Base-by-base conservation (phyloP, 805 yeast genomes). In the Teunomyces gatunensis region DNA sequence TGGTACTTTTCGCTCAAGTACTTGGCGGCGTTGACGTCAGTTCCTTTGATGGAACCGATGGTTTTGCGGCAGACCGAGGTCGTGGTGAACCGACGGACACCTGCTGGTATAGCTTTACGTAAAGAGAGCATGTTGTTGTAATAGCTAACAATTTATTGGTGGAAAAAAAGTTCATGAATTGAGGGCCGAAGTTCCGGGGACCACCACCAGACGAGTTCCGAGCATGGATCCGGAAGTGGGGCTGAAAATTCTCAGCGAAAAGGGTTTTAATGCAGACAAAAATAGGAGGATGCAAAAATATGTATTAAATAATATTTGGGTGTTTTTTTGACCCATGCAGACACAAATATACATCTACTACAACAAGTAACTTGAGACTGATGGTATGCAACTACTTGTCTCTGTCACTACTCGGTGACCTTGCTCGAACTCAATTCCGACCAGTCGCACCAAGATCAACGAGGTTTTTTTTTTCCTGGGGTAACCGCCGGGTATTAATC, bases 1-100 rank as follows among this genome's bases (percentile, higher is more conserved):
- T 89, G 94, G 71, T 94, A 92, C 64, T 90, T 88, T 55, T 82
- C 74, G 43, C 66, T 60, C 72, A 72, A 65, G 54, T 72, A 71
- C 55, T 72, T 73, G 55, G 76, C 61, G 39, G 76, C 68, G 51
- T 71, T 69, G 55, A 64, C 65, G 36, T 69, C 68, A 41, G 57
- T 57, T 37, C 76, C 77, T 53, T 67, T 69, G 51, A 68, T 57
- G 39, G 64, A 50, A 13, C 76, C 76, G 47, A 72, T 65, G 48
- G 67, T 67, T 55, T 71, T 74, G 33, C 55, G 50, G 43, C 61
- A 54, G 23, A 58, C 60, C 15, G 57, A 46, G 23, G 71, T 53
- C 18, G 62, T 52, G 37, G 73, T 65, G 53, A 71, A 68, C 30
- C 51, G 49, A 52, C 67, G 59, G 18, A 45, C 54, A 42, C 39